Evolutionary conservation across 129 eudicot genomes (phyloP).

Genomic region (Daucus carota): DNA sequence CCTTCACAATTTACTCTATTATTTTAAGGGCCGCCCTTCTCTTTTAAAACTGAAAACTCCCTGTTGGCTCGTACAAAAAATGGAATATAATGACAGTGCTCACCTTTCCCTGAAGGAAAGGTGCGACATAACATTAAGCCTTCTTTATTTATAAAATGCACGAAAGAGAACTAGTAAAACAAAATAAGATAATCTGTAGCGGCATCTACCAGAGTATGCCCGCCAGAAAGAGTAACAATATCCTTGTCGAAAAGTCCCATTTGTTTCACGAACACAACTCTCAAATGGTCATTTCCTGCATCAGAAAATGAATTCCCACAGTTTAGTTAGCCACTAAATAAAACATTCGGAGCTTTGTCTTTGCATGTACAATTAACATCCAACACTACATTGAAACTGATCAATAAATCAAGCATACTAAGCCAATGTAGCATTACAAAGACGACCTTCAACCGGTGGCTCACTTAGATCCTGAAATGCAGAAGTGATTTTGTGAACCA

Average conservation of each 20-base stretch:
- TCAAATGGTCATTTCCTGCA: conserved; percentile 67
- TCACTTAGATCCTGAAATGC: conserved; percentile 49
- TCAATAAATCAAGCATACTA: neutral
- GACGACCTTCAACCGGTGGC: conserved; percentile 78
- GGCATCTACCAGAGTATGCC: conserved; percentile 72
- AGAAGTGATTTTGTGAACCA: neutral
- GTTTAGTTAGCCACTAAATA: no score
- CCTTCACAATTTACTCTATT: no score
- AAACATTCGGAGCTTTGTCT: neutral
- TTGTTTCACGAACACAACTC: conserved; percentile 49
- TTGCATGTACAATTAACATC: neutral
- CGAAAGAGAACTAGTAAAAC: neutral
- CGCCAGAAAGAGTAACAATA: conserved; percentile 92
- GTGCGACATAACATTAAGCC: neutral
- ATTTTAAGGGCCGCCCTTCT: no score
- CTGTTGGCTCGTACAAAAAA: no score
- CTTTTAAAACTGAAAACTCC: no score
- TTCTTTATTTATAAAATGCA: neutral
- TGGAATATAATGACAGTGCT: no score
- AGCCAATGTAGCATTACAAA: conserved; percentile 82
- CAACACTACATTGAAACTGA: neutral
- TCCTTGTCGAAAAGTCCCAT: conserved; percentile 87
- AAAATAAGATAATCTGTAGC: neutral
- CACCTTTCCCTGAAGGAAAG: conserved; percentile 56
- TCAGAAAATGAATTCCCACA: neutral